phyloP scores from a whole-genome alignment of 108 stramenopile species.

The Licmophora abbreviata region DNA sequence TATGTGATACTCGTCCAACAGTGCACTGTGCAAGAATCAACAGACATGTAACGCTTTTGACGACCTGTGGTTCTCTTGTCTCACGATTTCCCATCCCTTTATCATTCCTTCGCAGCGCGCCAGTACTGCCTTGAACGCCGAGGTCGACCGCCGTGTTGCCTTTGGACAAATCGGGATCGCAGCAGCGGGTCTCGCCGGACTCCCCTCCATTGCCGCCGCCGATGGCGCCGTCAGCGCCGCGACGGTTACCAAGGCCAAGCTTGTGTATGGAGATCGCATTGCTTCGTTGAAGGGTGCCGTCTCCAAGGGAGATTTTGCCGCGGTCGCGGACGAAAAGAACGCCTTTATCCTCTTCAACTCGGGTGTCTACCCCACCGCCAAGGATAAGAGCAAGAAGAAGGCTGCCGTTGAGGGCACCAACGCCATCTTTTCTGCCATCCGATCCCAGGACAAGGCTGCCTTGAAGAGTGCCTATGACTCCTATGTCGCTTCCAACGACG shows the following conservation, averaged over 20 bases:
- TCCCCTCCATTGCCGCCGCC: conserved; percentile 66
- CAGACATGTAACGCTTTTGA: neutral
- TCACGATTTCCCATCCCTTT: conserved; percentile 2
- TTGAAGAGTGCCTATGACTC: conserved; percentile 61
- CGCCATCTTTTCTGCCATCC: conserved; percentile 76
- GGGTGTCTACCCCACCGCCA: conserved; percentile 65
- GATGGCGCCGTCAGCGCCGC: conserved; percentile 84
- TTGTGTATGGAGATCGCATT: conserved; percentile 84
- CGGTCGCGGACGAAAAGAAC: conserved; percentile 87
- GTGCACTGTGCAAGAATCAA: neutral
- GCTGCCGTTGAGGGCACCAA: conserved; percentile 69
- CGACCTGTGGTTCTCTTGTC: neutral
- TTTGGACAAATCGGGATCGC: conserved; percentile 70
- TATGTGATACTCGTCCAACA: too few relatives aligned
- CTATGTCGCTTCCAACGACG: conserved; percentile 50
- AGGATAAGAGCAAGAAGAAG: conserved; percentile 60
- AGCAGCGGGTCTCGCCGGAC: conserved; percentile 50
- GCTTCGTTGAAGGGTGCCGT: conserved; percentile 78
- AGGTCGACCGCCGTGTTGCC: conserved; percentile 86
- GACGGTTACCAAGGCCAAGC: conserved; percentile 61
- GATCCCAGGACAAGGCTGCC: conserved; percentile 61
- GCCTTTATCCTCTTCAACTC: conserved; percentile 93
- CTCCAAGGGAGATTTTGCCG: conserved; percentile 77
- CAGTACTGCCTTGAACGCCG: conserved; percentile 64
- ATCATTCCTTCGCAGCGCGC: conserved; percentile 35